Conservation (phyloP, 768 basidiomycete species). For the Tylopilus balloui region DNA sequence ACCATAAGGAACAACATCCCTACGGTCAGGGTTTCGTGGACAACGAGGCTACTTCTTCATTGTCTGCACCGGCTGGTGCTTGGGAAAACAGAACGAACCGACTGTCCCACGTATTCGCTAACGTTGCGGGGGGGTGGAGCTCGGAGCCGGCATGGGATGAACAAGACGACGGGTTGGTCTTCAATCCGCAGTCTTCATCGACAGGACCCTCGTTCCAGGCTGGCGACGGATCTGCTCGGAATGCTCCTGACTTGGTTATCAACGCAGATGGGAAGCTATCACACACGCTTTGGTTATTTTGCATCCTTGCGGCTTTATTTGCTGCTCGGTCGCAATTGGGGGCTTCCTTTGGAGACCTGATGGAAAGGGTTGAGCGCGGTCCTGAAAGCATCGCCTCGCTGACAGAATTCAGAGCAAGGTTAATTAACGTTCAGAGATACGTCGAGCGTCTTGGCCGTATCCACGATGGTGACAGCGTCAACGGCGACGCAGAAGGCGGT, state of each 20-base stretch:
- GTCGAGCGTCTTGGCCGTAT: slow-evolving; percentile 17
- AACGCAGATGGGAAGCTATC: slow-evolving; percentile 52
- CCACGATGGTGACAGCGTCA: slow-evolving; percentile 13
- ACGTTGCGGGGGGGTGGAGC: slow-evolving; percentile 20
- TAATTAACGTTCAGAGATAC: slow-evolving; percentile 25
- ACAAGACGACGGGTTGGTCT: slow-evolving; percentile 22
- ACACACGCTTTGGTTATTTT: slow-evolving; percentile 46
- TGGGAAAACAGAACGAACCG: slow-evolving; percentile 13
- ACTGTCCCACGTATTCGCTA: slow-evolving; percentile 18
- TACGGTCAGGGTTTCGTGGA: slow-evolving; percentile 16
- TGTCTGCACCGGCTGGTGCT: slow-evolving; percentile 3
- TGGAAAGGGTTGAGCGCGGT: slow-evolving; percentile 10
- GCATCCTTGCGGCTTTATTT: slow-evolving; percentile 30
- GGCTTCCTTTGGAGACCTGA: slow-evolving; percentile 15
- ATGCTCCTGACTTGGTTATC: slow-evolving; percentile 32
- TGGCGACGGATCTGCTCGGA: slow-evolving; percentile 8
- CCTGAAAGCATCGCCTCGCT: slow-evolving; percentile 13
- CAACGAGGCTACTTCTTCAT: slow-evolving; percentile 7
- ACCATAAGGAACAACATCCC: slow-evolving; percentile 21
- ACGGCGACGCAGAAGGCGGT: slow-evolving; percentile 17
- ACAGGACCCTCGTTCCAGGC: slow-evolving; percentile 13
- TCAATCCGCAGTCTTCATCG: slow-evolving; percentile 23
- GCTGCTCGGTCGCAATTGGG: slow-evolving; percentile 9
- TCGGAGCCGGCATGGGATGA: slow-evolving; percentile 27
- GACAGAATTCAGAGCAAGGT: slow-evolving; percentile 21